Base-by-base conservation (phyloP, 1,284 basidiomycete species). In the Moesziomyces antarcticus region DNA sequence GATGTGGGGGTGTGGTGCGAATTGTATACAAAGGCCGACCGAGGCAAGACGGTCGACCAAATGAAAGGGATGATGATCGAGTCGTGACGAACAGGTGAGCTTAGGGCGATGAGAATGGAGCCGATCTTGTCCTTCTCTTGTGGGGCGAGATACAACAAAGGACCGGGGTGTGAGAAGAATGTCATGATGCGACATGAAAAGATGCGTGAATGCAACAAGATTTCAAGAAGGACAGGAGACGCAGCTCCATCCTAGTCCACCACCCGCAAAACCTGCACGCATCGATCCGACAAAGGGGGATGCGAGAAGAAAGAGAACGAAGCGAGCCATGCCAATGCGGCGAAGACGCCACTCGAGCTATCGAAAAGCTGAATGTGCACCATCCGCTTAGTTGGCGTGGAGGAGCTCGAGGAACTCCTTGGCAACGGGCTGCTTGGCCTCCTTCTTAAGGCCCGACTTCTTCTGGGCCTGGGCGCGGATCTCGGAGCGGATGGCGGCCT, bases 351-450 rank as follows among this genome's bases (percentile, higher is more conserved):
- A 18, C 16, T 40, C 37, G 16, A 40, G 37, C 37, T 18, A 16
- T 16, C 14, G 37, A 40, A 16, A 16, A 40, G 37, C 37, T 40
- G 37, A 18, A 40, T 18, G 37, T 40, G 37, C 18, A 16, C 37
- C 37, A 40, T 18, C 37, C 54, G 65, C 49, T 71, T 71, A 75
- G 64, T 50, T 45, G 64, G 78, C 78, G 63, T 71, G 66, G 30
- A 97, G 90, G 77, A 89, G 93, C 79, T 88, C 88, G 85, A 94
- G 87, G 93, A 97, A 97, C 67, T 89, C 88, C 86, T 93, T 90
- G 85, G 91, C 90, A 75, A 93, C 93, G 66, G 90, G 87, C 68
- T 79, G 72, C 52, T 67, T 74, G 60, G 77, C 61, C 77, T 77
- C 78, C 66, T 77, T 65, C 71, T 81, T 81, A 73, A 73, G 25